A percentile compares a stretch with the other conserved stretches of the same genome.
These are phyloP conservation scores for Inosperma sp. DNA, from an alignment of 768 basidiomycete genomes.

Conservation along the genomic window DNA sequence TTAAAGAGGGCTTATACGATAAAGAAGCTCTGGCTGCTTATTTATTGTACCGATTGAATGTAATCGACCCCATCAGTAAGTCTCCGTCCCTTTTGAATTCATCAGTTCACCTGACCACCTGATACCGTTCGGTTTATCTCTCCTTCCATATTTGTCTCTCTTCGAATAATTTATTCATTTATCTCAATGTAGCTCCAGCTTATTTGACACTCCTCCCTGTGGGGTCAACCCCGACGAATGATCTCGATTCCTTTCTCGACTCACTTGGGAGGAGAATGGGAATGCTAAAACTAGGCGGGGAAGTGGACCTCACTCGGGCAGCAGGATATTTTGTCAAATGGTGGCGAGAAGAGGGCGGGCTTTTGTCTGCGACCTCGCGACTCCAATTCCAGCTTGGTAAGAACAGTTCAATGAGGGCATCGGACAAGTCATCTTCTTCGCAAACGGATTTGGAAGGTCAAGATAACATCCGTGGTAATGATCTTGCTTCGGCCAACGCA, in stretches of 20 bases:
- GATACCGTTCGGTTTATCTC: background rate
- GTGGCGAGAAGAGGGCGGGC: constrained; percentile 77
- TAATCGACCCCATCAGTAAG: constrained; percentile 68
- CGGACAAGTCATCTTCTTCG: too few species aligned
- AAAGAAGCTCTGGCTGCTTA: constrained; percentile 81
- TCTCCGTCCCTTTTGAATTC: constrained; percentile 16
- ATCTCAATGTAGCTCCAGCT: constrained; percentile 48
- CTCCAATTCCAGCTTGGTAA: too few species aligned
- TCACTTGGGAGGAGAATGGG: constrained; percentile 69
- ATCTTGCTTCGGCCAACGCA: too few species aligned
- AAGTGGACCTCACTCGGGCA: constrained; percentile 64
- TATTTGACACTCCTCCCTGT: constrained; percentile 61
- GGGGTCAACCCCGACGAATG: constrained; percentile 50
- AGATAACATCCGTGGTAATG: too few species aligned
- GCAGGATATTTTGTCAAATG: constrained; percentile 79
- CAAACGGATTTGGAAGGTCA: too few species aligned
- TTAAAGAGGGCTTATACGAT: constrained; percentile 91
- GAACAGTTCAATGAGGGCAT: constrained; percentile 9
- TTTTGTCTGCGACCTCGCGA: constrained; percentile 41
- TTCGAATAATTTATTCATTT: constrained; percentile 5
- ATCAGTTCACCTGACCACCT: background rate
- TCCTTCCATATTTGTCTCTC: background rate
- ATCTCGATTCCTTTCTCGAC: constrained; percentile 62
- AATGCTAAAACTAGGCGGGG: constrained; percentile 77
- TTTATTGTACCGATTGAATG: constrained; percentile 78